Base-by-base conservation (phyloP, 2,329 filamentous ascomycete genomes). In the Fusarium sp. region DNA sequence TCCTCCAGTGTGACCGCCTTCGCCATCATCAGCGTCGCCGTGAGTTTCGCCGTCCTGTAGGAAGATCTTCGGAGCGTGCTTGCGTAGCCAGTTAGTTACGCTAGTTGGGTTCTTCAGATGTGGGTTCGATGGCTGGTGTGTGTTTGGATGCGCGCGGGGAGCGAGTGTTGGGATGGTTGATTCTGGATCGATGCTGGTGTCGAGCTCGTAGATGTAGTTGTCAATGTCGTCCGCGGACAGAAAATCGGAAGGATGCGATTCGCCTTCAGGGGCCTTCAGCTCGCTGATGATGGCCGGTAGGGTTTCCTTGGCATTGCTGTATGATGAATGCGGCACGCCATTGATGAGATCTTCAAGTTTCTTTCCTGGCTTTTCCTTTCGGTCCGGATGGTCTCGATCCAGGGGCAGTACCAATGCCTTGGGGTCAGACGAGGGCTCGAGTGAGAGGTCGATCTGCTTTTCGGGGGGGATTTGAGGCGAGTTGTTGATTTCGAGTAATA, bases 1-100 rank as follows among this genome's bases (percentile, higher is more conserved):
- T 16, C 80, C 80, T 48, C 78, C 79, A 39, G 77, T 77, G 34
- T 78, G 77, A 5, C 70, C 76, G 20, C 76, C 76, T 35, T 80
- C 77, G 14, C 78, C 80, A 60, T 85, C 81, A 32, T 84, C 83
- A 25, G 85, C 84, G 9, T 84, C 82, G 62, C 84, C 83, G 25
- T 83, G 81, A 20, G 74, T 76, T 67, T 80, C 81, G 60, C 91
- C 90, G 78, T 95, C 94, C 81, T 97, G 93, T 23, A 97, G 85
- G 85, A 97, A 95, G 58, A 95, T 92, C 82, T 96, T 92, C 4
- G 95, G 94, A 68, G 94, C 92, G 82, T 98, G 89, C 80, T 94
- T 92, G 72, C 94, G 90, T 14, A 99, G 89, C 97, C 97, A 99
- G 82, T 97, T 98, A 85, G 97, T 97, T 4, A 98, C 95, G 68